Conservation (phyloP, 305 asterid species). For the Caryopteris hybrid region DNA sequence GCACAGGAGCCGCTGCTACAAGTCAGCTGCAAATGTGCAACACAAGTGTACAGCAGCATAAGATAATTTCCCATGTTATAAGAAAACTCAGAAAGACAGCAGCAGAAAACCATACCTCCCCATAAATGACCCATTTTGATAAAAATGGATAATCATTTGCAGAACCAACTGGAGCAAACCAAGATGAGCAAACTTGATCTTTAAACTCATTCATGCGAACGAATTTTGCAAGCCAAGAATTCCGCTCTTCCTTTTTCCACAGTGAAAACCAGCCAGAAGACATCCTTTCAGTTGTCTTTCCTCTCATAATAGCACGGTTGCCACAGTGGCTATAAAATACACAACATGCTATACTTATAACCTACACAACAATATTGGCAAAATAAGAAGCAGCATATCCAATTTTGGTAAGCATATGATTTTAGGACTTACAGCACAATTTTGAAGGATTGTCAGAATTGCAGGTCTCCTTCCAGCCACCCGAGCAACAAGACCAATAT, state of each 20-base stretch:
- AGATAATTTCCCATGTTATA: constrained; percentile 19
- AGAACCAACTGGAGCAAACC: constrained; percentile 99
- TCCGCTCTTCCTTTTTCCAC: constrained; percentile 82
- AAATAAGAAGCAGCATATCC: constrained; percentile 33
- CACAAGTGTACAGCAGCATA: constrained; percentile 21
- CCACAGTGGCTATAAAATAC: constrained; percentile 99
- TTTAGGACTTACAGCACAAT: constrained; percentile 77
- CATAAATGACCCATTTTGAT: constrained; percentile 97
- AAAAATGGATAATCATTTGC: constrained; percentile 94
- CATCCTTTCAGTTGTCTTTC: constrained; percentile 59
- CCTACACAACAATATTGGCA: constrained; percentile 63
- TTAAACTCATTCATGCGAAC: constrained; percentile 80
- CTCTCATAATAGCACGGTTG: constrained; percentile 74
- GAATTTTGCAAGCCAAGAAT: constrained; percentile 83
- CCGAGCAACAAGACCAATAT: constrained; percentile 92
- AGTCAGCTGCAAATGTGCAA: constrained; percentile 54
- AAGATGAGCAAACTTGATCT: constrained; percentile 86
- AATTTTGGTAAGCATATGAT: constrained; percentile 19
- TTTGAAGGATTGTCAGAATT: constrained; percentile 78
- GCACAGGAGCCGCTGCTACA: constrained; percentile 78
- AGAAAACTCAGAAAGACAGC: constrained; percentile 7
- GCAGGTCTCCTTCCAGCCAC: constrained; percentile 96
- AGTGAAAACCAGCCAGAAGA: constrained; percentile 62
- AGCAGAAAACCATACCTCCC: constrained; percentile 60
- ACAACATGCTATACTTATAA: constrained; percentile 98